Base-by-base conservation (phyloP, 495 filamentous ascomycete genomes). In the Penicillium malachiteum region DNA sequence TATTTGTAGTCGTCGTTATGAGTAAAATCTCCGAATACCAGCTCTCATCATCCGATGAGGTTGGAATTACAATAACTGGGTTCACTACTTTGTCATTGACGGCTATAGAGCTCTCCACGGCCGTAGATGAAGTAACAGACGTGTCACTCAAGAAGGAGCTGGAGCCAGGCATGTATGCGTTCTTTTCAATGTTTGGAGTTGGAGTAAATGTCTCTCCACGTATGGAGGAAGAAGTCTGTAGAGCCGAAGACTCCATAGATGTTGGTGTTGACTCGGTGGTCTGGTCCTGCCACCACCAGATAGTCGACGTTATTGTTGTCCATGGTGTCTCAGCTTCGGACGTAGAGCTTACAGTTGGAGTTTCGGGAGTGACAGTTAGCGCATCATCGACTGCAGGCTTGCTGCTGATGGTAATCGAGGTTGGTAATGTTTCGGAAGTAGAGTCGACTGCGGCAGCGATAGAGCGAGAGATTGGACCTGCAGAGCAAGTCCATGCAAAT, bases 381-480 rank as follows among this genome's bases (percentile, higher is more conserved):
- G 39, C 32, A 11, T 17, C 42, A 8, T 38, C 17, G 12, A 26
- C 30, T 6, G 12, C 8, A 43, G 26, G 34, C 46, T 17, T 31
- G 18, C 38, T 7, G 57, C 37, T 0, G 11, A n/a, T 9, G 54
- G 48, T 18, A 21, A 26, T 50, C 2, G n/a, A 32, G 34, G 12
- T 37, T 3, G 34, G 34, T 7, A 37, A 13, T 9, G 12, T 11
- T 5, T 34, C 34, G 5, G 2, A 13, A 10, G 8, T 13, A 7
- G 12, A 37, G 34, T 37, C 34, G 1, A 5, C 34, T 37, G 2
- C 8, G 12, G 34, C 9, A 37, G 34, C n/a, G 8, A 7, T 17
- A 41, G 53, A 54, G 47, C 53, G 66, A 58, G 60, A 52, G 50
- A 76, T 73, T 61, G 71, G 73, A 53, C 73, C 72, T 55, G 73